These are phyloP conservation scores for Astrephomene gubernaculifera DNA, from an alignment of 139 green algal species.

Conservation along the genomic window DNA sequence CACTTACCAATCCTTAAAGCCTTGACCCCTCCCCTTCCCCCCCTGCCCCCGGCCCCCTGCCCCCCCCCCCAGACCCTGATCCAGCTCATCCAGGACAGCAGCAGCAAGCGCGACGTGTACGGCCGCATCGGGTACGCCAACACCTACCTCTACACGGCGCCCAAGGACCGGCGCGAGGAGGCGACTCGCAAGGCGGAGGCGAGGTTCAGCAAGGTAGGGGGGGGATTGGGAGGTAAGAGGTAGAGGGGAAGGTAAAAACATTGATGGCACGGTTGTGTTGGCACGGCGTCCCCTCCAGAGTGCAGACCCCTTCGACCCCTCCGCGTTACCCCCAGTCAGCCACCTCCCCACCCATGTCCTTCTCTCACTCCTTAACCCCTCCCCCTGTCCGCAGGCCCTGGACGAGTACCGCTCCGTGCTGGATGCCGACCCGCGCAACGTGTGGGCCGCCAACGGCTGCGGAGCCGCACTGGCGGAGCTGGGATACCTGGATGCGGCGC, in stretches of 20 bases:
- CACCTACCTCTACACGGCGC: slow-evolving; percentile 68
- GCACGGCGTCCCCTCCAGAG: too few species aligned
- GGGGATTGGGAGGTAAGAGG: not conserved
- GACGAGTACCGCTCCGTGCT: slow-evolving; percentile 72
- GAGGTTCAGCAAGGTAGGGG: slow-evolving; percentile 56
- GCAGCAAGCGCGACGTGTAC: slow-evolving; percentile 49
- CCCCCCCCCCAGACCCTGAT: slow-evolving; percentile 1
- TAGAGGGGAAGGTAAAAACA: too few species aligned
- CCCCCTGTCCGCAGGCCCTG: slow-evolving; percentile 55
- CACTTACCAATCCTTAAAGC: too few species aligned
- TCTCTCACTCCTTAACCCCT: too few species aligned
- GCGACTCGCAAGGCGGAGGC: slow-evolving; percentile 37
- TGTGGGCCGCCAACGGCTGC: slow-evolving; percentile 91
- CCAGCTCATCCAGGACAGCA: slow-evolving; percentile 27
- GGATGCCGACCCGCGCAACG: slow-evolving; percentile 69
- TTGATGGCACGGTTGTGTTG: too few species aligned
- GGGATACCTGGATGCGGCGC: slow-evolving; percentile 73
- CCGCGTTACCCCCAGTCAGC: too few species aligned
- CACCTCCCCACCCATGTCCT: too few species aligned
- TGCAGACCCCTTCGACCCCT: too few species aligned
- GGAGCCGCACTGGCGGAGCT: slow-evolving; percentile 87
- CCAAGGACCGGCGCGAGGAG: slow-evolving; percentile 49
- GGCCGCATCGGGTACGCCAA: slow-evolving; percentile 69
- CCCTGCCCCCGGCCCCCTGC: too few species aligned
- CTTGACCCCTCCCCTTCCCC: too few species aligned